Evolutionary conservation across 2,329 filamentous ascomycete genomes (phyloP), one percentile per base, ranked within the genome.

Genomic region (Calonectria hawksworthii): DNA sequence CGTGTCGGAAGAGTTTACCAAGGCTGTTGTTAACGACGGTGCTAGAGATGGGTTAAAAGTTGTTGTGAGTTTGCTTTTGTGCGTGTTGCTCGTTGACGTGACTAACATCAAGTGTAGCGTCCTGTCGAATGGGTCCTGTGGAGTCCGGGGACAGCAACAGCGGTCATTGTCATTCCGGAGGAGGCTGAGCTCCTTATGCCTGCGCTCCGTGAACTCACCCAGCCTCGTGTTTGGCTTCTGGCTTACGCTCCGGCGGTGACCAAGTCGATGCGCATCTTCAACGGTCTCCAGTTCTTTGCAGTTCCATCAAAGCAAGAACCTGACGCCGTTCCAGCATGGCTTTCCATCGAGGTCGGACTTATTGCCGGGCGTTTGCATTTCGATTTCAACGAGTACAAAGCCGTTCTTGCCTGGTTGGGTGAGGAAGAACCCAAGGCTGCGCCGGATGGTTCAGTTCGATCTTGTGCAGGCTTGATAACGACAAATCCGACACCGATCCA

Each of bases 61-160:
- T 11, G 34, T 41, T 9, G 56, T 63, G 9, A 63, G 56, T 63
- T 61, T 30, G 18, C 9, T 5, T 38, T 21, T 13, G 6, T 13
- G 10, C 14, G n/a, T 28, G 3, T 14, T 28, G 3, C 18, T 41
- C 6, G 14, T 10, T 28, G 14, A 28, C 14, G 18, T 63, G 36
- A 26, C 56, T 63, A n/a, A 63, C 56, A 28, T 23, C 5, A 41
- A 41, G 34, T 21, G 11, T 75, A 88, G 75, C 85, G 87, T 1
- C 86, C 89, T 0, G 90, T 93, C 0, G 89, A 92, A 32, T 94
- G 92, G 92, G 79, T 94, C 2, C 81, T 94, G 0, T 93, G 89
- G 88, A 90, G 88, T 73, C 77, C 77, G 0, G n/a, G 77, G 0
- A 84, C 84, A 0, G 79, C 89, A 10, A 88, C 85, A 0, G 92